Evolutionary conservation across 148 eudicot species (phyloP).

Genomic region (Oxyria digyna): DNA sequence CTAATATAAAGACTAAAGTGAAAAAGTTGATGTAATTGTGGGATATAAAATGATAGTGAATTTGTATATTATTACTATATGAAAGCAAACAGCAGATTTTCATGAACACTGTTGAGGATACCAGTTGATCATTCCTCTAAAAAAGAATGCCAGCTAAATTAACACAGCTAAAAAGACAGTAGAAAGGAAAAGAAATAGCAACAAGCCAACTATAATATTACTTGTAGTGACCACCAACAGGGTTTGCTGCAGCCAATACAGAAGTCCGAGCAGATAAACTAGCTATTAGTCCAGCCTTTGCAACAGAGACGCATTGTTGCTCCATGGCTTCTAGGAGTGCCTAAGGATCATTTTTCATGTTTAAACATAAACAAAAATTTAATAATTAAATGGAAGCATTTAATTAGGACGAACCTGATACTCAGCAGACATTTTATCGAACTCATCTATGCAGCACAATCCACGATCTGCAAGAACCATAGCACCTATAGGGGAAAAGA

Average conservation of each 20-base stretch:
- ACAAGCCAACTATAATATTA: conserved; percentile 14
- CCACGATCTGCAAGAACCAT: conserved; percentile 98
- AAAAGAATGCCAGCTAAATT: neutral
- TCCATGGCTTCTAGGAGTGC: conserved; percentile 98
- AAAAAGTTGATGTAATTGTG: neutral
- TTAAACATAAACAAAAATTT: neutral
- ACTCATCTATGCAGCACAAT: conserved; percentile 95
- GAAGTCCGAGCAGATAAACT: conserved; percentile 96
- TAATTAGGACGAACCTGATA: conserved; percentile 57
- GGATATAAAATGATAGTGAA: neutral
- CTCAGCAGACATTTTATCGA: conserved; percentile 98
- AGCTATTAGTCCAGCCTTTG: conserved; percentile 97
- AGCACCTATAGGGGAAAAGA: conserved; percentile 47
- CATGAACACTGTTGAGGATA: neutral
- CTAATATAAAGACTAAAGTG: neutral
- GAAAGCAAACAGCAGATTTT: neutral
- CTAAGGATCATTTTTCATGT: conserved; percentile 19
- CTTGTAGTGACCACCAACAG: conserved; percentile 94
- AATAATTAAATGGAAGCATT: neutral
- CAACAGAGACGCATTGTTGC: conserved; percentile 99
- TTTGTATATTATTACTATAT: neutral
- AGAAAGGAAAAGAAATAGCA: neutral
- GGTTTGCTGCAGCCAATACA: conserved; percentile 97
- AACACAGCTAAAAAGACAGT: neutral
- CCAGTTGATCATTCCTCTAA: neutral